These are phyloP conservation scores for Thalassiosira mediterranea DNA, from an alignment of 352 stramenopile species.

Conservation along the genomic window DNA sequence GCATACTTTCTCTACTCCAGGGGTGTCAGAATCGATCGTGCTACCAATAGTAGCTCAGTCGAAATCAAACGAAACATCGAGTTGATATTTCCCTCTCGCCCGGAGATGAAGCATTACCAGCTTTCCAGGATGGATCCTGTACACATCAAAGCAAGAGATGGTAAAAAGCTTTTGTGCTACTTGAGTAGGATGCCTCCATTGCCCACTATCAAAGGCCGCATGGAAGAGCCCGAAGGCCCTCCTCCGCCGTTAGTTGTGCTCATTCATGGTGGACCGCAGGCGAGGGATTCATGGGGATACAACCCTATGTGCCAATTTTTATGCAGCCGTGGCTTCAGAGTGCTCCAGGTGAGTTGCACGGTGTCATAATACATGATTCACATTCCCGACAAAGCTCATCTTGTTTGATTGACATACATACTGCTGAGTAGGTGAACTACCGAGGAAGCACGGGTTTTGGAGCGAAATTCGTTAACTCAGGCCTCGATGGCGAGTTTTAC, in stretches of 20 bases:
- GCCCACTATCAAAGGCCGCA: too few species aligned
- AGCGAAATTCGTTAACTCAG: constrained; percentile 15
- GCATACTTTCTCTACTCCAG: constrained; percentile 32
- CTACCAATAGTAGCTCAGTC: not conserved
- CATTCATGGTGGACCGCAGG: constrained; percentile 20
- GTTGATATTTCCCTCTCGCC: constrained; percentile 21
- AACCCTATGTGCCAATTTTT: constrained; percentile 20
- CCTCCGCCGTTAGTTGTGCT: constrained; percentile 24
- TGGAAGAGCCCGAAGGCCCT: not conserved
- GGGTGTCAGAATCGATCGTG: constrained; percentile 1
- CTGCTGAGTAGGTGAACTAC: too few species aligned
- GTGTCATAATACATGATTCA: too few species aligned
- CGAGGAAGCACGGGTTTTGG: constrained; percentile 33
- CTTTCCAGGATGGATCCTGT: constrained; percentile 24
- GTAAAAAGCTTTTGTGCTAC: constrained; percentile 38
- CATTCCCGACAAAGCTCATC: too few species aligned
- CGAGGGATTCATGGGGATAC: constrained; percentile 19
- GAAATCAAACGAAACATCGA: constrained; percentile 17
- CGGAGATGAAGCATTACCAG: constrained; percentile 25
- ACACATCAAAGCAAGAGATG: constrained; percentile 27
- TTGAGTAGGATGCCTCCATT: constrained; percentile 20
- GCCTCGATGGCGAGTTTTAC: constrained; percentile 32
- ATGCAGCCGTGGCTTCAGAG: constrained; percentile 23
- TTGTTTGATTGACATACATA: too few species aligned
- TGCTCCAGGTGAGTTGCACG: too few species aligned